Percentiles rank a stretch among this genome's conserved stretches.
phyloP scores from a whole-genome alignment of 345 rosid genomes.

The Eucalyptus victrix region DNA sequence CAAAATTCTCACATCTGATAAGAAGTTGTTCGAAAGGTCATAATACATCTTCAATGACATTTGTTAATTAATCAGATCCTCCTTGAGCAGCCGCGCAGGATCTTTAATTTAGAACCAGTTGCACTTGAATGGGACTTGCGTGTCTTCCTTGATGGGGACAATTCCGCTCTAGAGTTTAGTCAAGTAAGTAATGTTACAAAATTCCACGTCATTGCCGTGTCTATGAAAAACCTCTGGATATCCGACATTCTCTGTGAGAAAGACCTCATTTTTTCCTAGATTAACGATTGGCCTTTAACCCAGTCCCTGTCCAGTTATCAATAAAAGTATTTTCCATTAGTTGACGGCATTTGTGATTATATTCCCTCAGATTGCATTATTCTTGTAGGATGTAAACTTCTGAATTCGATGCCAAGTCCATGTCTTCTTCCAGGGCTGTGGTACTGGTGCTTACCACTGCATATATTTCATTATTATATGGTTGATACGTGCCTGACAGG shows the following conservation, averaged over 20 bases:
- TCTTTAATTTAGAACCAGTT: too few species aligned
- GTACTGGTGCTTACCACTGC: neutral
- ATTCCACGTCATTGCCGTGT: neutral
- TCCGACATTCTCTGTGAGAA: neutral
- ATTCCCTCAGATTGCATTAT: neutral
- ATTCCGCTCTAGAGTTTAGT: neutral
- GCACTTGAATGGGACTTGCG: too few species aligned
- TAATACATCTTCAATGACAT: neutral
- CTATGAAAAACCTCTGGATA: neutral
- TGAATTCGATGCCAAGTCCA: neutral
- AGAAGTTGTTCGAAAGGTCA: neutral
- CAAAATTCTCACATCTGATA: neutral
- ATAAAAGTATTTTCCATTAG: neutral
- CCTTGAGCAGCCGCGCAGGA: too few species aligned
- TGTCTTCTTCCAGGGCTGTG: neutral
- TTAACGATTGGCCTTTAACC: neutral
- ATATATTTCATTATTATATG: slow-evolving; percentile 1
- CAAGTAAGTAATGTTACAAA: neutral
- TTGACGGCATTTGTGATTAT: neutral
- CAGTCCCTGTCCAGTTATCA: neutral
- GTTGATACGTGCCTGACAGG: slow-evolving; percentile 30
- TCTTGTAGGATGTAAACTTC: neutral
- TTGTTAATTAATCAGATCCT: too few species aligned
- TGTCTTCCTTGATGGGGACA: too few species aligned
- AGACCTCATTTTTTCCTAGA: neutral